These are phyloP conservation scores for Incumbomyces lentus DNA, from an alignment of 2,329 filamentous ascomycete species.

Conservation along the genomic window DNA sequence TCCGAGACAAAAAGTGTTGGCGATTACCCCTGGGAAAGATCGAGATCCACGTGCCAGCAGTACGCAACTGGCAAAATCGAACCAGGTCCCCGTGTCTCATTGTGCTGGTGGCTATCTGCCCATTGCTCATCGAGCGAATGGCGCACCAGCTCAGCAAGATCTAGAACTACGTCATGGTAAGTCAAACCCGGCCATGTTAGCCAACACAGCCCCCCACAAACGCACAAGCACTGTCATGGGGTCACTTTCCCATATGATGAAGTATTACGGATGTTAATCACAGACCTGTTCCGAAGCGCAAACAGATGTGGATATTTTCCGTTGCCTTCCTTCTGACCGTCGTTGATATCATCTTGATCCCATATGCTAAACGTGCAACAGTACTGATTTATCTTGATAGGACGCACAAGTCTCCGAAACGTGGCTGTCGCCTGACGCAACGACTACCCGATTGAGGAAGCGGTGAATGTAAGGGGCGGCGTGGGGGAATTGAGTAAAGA, in stretches of 20 bases:
- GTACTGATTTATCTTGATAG: slow-evolving; percentile 8
- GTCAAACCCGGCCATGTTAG: slow-evolving; percentile 1
- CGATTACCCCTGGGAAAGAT: background rate
- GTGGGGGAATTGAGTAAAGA: too few species aligned
- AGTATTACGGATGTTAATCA: slow-evolving; percentile 94
- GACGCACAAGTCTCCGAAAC: slow-evolving; percentile 19
- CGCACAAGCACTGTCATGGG: background rate
- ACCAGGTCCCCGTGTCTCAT: background rate
- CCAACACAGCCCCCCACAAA: background rate
- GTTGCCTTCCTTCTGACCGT: slow-evolving; percentile 1
- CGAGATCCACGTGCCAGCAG: background rate
- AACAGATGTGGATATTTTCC: slow-evolving; percentile 34
- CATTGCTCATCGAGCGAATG: slow-evolving; percentile 14
- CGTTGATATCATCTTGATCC: slow-evolving; percentile 2
- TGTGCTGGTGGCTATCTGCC: background rate
- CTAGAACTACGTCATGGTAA: slow-evolving; percentile 20
- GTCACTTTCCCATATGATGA: slow-evolving; percentile 56
- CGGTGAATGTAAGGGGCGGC: background rate
- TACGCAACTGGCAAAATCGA: too few species aligned
- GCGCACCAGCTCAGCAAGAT: slow-evolving; percentile 19
- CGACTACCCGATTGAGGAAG: slow-evolving; percentile 7
- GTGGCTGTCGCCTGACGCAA: slow-evolving; percentile 16
- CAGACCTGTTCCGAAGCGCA: slow-evolving; percentile 79
- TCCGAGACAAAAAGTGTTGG: slow-evolving; percentile 2
- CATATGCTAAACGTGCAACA: background rate